Base-by-base conservation (phyloP, 352 stramenopile species). In the Pythium sukuiense region DNA sequence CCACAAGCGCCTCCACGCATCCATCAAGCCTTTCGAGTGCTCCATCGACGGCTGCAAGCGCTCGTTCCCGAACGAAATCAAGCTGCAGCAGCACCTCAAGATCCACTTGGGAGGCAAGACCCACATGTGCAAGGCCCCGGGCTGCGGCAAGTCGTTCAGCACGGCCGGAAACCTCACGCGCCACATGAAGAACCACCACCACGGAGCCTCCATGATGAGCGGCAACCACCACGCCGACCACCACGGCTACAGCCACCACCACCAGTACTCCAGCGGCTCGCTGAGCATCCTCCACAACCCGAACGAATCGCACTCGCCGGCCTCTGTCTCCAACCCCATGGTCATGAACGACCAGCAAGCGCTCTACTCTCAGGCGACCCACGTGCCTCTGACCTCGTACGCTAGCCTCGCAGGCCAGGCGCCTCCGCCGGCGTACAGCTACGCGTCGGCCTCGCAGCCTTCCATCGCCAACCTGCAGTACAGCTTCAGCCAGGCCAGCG, bases 121-220 rank as follows among this genome's bases (percentile, higher is more conserved):
- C 35, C 76, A 89, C 69, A 83, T 76, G 43, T 89, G 83, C 68
- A 75, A 72, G 20, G 57, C 32, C 2, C 27, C 37, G 0, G 72
- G 74, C 24, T 90, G 81, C 56, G 73, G 74, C 59, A 87, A 88
- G 69, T 85, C 77, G 1, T 90, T 90, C 63, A 88, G 79, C 68
- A 90, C 81, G 18, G 71, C 76, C 1, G 81, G 81, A 29, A 90
- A 90, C 67, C 74, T 90, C 45, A 90, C 81, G 33, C 79, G 81
- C 39, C 81, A 90, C 70, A 71, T 90, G 62, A 82, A 82, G 45
- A 82, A 78, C 56, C 79, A 89, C 63, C 80, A 89, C 69, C 76
- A 63, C 63, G 55, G 55, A 33, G 37, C 48, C 6, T 45, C 29
- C 26, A 55, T 30, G 16, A 53, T 39, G 37, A 46, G 37, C 29